Evolutionary conservation across 495 filamentous ascomycete genomes (phyloP).

Genomic region (Patellaria atrata): DNA sequence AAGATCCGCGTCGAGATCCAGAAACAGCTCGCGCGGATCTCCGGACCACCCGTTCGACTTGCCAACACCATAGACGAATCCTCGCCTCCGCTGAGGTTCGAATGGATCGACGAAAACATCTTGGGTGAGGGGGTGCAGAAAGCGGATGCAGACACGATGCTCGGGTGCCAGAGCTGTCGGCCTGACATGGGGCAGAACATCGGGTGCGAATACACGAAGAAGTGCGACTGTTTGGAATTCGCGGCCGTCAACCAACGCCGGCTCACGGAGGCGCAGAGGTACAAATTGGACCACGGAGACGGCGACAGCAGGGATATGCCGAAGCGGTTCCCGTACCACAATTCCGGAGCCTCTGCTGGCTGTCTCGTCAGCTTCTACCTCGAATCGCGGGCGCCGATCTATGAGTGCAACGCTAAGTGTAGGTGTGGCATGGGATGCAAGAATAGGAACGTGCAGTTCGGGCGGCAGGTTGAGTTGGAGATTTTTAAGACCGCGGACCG

Average conservation of each 20-base stretch:
- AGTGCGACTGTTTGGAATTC: conserved; percentile 28
- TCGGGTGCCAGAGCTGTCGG: conserved; percentile 23
- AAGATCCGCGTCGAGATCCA: conserved; percentile 21
- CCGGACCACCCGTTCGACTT: conserved; percentile 13
- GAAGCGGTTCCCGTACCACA: conserved; percentile 28
- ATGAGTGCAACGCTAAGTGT: conserved; percentile 70
- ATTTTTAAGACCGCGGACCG: conserved; percentile 65
- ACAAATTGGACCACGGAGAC: too few relatives aligned
- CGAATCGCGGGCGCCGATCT: conserved; percentile 46
- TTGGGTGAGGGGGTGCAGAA: conserved; percentile 23
- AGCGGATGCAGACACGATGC: conserved; percentile 16
- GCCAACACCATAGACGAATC: conserved; percentile 21
- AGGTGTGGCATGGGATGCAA: conserved; percentile 52
- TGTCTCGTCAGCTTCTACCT: conserved; percentile 32
- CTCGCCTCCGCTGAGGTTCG: conserved; percentile 25
- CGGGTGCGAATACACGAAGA: conserved; percentile 27
- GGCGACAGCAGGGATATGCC: conserved; percentile 15
- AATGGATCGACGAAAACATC: conserved; percentile 23
- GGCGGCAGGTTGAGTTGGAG: conserved; percentile 57
- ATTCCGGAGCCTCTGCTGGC: conserved; percentile 9
- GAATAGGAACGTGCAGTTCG: conserved; percentile 68
- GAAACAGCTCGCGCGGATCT: conserved; percentile 14
- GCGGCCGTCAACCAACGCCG: conserved; percentile 24
- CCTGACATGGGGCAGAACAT: conserved; percentile 27
- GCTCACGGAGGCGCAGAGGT: conserved; percentile 6